Evolutionary conservation across 306 rosid genomes (phyloP).

Genomic region (Macrotyloma uniflorum): DNA sequence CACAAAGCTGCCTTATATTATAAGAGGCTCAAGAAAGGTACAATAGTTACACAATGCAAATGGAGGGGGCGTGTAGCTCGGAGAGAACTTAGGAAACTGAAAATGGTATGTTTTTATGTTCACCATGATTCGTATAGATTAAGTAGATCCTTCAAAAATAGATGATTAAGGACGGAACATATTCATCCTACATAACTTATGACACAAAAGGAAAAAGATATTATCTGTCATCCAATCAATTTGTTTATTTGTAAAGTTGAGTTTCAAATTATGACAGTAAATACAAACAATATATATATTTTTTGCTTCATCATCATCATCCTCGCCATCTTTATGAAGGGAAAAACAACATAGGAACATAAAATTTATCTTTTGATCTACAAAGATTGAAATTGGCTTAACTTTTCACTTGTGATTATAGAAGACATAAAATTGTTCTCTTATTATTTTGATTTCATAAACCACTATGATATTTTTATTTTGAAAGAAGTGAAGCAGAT

Average conservation of each 20-base stretch:
- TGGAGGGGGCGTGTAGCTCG: conserved; percentile 80
- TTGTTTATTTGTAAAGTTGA: neutral
- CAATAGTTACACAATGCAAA: conserved; percentile 78
- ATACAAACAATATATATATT: neutral
- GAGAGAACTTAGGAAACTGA: conserved; percentile 89
- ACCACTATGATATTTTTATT: conserved; percentile 8
- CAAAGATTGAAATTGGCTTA: conserved; percentile 30
- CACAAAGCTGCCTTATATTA: conserved; percentile 67
- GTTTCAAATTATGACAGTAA: conserved; percentile 16
- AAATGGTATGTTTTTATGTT: conserved; percentile 64
- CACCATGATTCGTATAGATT: conserved; percentile 18
- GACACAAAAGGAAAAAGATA: conserved; percentile 20
- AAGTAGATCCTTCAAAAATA: conserved; percentile 22
- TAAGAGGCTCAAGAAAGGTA: conserved; percentile 80
- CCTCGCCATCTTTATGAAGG: neutral
- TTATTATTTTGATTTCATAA: conserved; percentile 31
- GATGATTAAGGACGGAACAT: neutral
- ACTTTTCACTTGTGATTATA: conserved; percentile 19
- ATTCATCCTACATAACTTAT: conserved; percentile 13
- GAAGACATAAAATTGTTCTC: conserved; percentile 10
- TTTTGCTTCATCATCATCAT: conserved; percentile 17
- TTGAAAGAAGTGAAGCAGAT: conserved; percentile 31
- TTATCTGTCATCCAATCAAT: conserved; percentile 10
- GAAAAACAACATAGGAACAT: neutral
- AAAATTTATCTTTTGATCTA: conserved; percentile 19